A percentile compares a stretch with the other conserved stretches of the same genome.
These are phyloP conservation scores for Neoarthrinium moseri DNA, from an alignment of 2,329 filamentous ascomycete genomes.

Conservation along the genomic window DNA sequence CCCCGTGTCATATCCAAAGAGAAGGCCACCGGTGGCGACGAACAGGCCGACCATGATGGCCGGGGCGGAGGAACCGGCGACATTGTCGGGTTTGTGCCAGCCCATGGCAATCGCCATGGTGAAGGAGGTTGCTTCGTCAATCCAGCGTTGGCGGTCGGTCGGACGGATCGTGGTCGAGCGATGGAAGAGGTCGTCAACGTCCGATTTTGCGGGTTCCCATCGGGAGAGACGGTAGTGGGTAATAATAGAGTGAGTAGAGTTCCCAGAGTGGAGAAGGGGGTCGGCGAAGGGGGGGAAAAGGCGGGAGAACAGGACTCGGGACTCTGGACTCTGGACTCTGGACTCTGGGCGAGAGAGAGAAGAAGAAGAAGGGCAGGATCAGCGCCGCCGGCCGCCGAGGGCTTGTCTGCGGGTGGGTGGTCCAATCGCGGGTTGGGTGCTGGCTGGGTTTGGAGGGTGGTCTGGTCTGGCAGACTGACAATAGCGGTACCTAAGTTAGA, in stretches of 20 bases:
- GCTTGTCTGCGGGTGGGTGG: too few species aligned
- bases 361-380: too few species aligned
- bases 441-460: too few species aligned
- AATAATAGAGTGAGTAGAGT: constrained; percentile 6
- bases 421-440: too few species aligned
- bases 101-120: constrained; percentile 67
- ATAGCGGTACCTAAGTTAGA: too few species aligned
- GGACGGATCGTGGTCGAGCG: constrained; percentile 15
- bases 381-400: too few species aligned
- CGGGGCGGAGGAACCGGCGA: constrained; percentile 69
- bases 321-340: too few species aligned
- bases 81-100: constrained; percentile 74
- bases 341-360: too few species aligned
- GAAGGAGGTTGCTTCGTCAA: constrained; percentile 48
- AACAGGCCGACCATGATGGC: constrained; percentile 72
- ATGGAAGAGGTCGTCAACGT: constrained; percentile 12
- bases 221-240: constrained; percentile 15
- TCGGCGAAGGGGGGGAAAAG: constrained; percentile 18
- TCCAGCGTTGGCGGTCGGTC: constrained; percentile 33
- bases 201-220: constrained; percentile 27
- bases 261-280: constrained; percentile 16
- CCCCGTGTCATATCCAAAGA: constrained; percentile 72
- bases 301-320: constrained; percentile 13
- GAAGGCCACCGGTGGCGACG: constrained; percentile 66
- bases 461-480: too few species aligned